These are phyloP conservation scores for Aspergillus tubingensis DNA, from an alignment of 2,329 filamentous ascomycete species.

Conservation along the genomic window DNA sequence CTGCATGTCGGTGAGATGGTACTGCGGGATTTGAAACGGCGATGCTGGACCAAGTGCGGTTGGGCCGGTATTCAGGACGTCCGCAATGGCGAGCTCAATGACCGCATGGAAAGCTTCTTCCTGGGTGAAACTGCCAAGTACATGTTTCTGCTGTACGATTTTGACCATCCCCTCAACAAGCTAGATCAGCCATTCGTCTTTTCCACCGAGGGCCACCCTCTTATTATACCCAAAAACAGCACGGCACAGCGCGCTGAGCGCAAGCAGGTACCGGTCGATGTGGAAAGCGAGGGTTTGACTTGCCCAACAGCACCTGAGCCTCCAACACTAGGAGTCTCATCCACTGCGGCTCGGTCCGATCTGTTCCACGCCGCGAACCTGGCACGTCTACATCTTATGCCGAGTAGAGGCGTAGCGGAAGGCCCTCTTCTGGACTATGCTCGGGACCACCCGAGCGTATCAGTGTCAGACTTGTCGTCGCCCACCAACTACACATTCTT, in stretches of 20 bases:
- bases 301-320: constrained; percentile 66
- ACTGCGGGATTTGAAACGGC: constrained; percentile 78
- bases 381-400: constrained; percentile 76
- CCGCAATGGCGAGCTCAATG: constrained; percentile 77
- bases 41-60: constrained; percentile 88
- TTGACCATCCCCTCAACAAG: constrained; percentile 81
- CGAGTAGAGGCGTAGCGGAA: constrained; percentile 59
- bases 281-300: constrained; percentile 45
- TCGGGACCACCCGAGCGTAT: constrained; percentile 57
- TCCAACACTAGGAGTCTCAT: constrained; percentile 72
- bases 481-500: constrained; percentile 81
- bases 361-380: constrained; percentile 87
- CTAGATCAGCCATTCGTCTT: constrained; percentile 89
- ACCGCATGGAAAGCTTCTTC: constrained; percentile 99
- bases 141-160: constrained; percentile 86
- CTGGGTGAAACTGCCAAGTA: constrained; percentile 96
- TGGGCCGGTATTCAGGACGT: constrained; percentile 90
- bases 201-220: constrained; percentile 90
- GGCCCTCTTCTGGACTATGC: constrained; percentile 58
- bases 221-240: constrained; percentile 70
- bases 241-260: constrained; percentile 14
- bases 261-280: constrained; percentile 9
- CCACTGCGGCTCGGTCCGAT: constrained; percentile 75
- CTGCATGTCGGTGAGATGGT: constrained; percentile 96
- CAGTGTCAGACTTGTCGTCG: constrained; percentile 56